Conservation (phyloP, 2,329 filamentous ascomycete genomes). For the Blastomyces percursus region DNA sequence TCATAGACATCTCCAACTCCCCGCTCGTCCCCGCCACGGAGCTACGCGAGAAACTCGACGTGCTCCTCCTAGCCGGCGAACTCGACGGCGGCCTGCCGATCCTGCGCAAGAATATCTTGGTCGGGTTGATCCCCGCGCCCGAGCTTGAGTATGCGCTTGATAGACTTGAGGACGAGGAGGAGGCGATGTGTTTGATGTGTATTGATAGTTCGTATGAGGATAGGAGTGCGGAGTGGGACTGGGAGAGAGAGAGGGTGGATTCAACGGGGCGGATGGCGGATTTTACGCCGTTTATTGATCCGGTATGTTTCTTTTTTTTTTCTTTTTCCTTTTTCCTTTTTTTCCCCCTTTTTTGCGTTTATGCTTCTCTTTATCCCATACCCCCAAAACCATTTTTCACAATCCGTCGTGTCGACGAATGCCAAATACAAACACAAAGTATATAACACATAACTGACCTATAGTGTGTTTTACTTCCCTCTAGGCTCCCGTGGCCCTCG, state of each 20-base stretch:
- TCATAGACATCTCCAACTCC: slow-evolving; percentile 81
- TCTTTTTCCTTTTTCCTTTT: too few species aligned
- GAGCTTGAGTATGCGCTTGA: slow-evolving; percentile 91
- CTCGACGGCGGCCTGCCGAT: slow-evolving; percentile 88
- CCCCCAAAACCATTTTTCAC: background rate
- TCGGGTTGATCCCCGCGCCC: slow-evolving; percentile 84
- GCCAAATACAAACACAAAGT: background rate
- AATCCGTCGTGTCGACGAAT: too few species aligned
- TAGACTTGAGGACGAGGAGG: slow-evolving; percentile 63
- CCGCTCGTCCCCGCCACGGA: slow-evolving; percentile 65
- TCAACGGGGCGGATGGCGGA: slow-evolving; percentile 61
- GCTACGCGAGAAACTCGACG: slow-evolving; percentile 68
- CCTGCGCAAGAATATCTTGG: slow-evolving; percentile 63
- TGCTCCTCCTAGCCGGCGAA: slow-evolving; percentile 74
- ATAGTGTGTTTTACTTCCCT: background rate
- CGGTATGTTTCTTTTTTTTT: slow-evolving; percentile 41
- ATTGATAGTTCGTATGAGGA: slow-evolving; percentile 43
- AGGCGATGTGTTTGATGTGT: slow-evolving; percentile 68
- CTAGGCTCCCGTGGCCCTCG: slow-evolving; percentile 71
- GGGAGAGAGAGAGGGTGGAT: slow-evolving; percentile 32
- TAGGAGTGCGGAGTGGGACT: slow-evolving; percentile 18
- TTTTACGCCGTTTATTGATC: slow-evolving; percentile 85
- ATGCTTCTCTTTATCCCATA: background rate
- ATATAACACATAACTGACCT: background rate
- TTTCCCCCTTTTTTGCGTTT: too few species aligned